Conservation (phyloP, 371 early-diverging fungal species). For the Fennellomyces sp. region DNA sequence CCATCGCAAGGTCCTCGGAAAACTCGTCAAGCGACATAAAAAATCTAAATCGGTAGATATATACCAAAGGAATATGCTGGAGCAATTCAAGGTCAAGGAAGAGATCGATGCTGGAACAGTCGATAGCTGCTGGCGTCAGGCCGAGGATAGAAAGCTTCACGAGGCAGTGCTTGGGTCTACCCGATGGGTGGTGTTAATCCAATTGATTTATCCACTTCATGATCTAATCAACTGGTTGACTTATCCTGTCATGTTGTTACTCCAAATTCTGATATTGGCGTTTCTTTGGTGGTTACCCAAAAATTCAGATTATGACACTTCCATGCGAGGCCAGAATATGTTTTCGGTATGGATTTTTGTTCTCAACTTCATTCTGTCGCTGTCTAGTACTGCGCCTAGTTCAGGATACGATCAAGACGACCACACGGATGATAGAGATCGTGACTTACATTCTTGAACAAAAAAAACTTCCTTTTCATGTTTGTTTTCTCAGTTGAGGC, state of each 20-base stretch:
- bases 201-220: not conserved
- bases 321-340: not conserved
- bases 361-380: not conserved
- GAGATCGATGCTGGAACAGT: too few relatives aligned
- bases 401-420: not conserved
- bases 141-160: not conserved
- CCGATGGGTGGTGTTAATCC: not conserved
- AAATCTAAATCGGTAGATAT: not conserved
- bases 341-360: not conserved
- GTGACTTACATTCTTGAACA: too few relatives aligned
- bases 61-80: not conserved
- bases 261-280: not conserved
- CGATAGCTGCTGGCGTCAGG: too few relatives aligned
- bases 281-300: conserved; percentile 1
- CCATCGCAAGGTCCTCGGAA: not conserved
- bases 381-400: not conserved
- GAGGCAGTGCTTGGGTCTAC: not conserved
- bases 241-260: not conserved
- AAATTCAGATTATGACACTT: not conserved
- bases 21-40: not conserved
- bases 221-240: not conserved
- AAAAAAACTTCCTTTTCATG: too few relatives aligned
- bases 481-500: too few relatives aligned
- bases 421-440: not conserved
- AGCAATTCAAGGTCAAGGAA: too few relatives aligned